Evolutionary conservation across 139 green algal species (phyloP).

Genomic region (Ettlia oleoabundans): DNA sequence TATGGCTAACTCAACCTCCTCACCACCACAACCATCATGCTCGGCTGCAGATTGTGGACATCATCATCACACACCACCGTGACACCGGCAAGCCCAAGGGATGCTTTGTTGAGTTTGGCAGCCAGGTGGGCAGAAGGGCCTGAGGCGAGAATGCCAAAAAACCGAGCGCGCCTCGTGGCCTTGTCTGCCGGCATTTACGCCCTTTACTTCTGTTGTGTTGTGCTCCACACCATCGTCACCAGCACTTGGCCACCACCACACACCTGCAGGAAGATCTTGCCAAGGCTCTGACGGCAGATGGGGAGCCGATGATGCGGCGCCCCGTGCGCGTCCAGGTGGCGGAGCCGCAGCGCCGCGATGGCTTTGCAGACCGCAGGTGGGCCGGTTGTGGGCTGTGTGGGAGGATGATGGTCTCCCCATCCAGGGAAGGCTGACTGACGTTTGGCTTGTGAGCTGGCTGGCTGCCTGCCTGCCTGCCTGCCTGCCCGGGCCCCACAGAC

Average conservation of each 20-base stretch:
- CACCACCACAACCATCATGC: too few relatives aligned
- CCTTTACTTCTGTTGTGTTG: not conserved
- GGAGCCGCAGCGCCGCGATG: conserved; percentile 36
- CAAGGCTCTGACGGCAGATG: conserved; percentile 27
- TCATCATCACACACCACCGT: conserved; percentile 53
- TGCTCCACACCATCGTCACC: not conserved
- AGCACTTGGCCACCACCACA: not conserved
- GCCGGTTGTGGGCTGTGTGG: too few relatives aligned
- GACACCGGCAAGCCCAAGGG: conserved; percentile 59
- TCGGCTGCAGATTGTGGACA: conserved; percentile 42
- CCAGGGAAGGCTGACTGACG: not conserved
- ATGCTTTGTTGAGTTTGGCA: conserved; percentile 63
- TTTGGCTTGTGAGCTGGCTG: too few relatives aligned
- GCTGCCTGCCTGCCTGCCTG: not conserved
- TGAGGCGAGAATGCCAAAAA: too few relatives aligned
- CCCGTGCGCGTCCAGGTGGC: conserved; percentile 53
- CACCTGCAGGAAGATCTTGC: conserved; percentile 27
- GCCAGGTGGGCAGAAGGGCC: conserved; percentile 12
- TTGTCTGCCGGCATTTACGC: not conserved
- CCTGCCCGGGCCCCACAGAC: too few relatives aligned
- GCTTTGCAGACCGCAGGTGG: conserved; percentile 17
- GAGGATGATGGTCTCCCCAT: too few relatives aligned
- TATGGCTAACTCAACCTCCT: too few relatives aligned
- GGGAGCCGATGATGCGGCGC: conserved; percentile 39
- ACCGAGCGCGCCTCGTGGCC: too few relatives aligned